These are phyloP conservation scores for Botrytis galanthina DNA, from an alignment of 2,329 filamentous ascomycete genomes.

Conservation along the genomic window DNA sequence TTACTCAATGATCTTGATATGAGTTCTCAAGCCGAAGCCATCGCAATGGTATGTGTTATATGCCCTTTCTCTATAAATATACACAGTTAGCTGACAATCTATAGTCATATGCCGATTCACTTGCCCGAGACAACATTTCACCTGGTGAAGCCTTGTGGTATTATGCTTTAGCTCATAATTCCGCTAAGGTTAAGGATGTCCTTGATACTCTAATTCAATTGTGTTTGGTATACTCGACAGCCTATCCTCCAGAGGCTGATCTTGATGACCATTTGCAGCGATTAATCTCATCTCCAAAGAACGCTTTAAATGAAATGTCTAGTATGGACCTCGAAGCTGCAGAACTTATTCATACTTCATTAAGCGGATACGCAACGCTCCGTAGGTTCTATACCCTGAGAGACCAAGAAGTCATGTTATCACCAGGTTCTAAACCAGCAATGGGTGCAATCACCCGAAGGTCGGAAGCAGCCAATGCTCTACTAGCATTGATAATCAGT, in stretches of 20 bases:
- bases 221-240: slow-evolving; percentile 79
- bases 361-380: slow-evolving; percentile 89
- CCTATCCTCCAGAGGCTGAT: slow-evolving; percentile 68
- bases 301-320: slow-evolving; percentile 69
- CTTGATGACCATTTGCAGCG: slow-evolving; percentile 70
- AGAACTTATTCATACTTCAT: slow-evolving; percentile 75
- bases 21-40: slow-evolving; percentile 72
- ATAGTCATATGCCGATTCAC: slow-evolving; percentile 78
- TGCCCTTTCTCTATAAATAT: neutral
- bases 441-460: slow-evolving; percentile 55
- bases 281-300: slow-evolving; percentile 69
- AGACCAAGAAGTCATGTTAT: slow-evolving; percentile 56
- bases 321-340: slow-evolving; percentile 77
- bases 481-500: slow-evolving; percentile 81
- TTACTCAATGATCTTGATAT: slow-evolving; percentile 78
- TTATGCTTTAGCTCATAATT: slow-evolving; percentile 80
- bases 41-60: slow-evolving; percentile 67
- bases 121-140: slow-evolving; percentile 68
- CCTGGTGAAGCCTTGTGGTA: slow-evolving; percentile 89
- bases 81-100: slow-evolving; percentile 32
- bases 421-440: slow-evolving; percentile 42
- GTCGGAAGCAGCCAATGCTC: slow-evolving; percentile 67
- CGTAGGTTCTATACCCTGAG: slow-evolving; percentile 88
- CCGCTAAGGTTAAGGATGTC: slow-evolving; percentile 77
- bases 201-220: slow-evolving; percentile 84